A percentile compares a stretch with the other conserved stretches of the same genome.
phyloP scores from a whole-genome alignment of 495 filamentous ascomycete species.

The Bathelium albidoporum region DNA sequence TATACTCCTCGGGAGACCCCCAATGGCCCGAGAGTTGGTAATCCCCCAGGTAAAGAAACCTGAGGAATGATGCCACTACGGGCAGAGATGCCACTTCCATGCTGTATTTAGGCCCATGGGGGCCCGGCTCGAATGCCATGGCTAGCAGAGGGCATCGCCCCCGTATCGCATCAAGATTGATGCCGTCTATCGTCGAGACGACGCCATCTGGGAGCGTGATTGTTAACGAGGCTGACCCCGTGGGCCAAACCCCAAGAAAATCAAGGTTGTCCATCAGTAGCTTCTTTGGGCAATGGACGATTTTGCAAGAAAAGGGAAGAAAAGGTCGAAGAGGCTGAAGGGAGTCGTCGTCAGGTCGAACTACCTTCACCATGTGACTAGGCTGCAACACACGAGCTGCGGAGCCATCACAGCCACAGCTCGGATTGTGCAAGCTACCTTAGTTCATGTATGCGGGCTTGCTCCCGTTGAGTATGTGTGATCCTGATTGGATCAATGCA shows the following conservation, averaged over 20 bases:
- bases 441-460: background rate
- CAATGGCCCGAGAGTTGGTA: constrained; percentile 17
- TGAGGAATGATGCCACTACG: constrained; percentile 23
- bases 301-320: background rate
- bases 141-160: constrained; percentile 22
- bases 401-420: background rate
- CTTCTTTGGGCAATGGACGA: background rate
- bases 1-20: constrained; percentile 9
- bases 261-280: constrained; percentile 8
- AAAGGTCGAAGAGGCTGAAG: background rate
- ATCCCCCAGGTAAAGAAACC: constrained; percentile 24
- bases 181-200: constrained; percentile 13
- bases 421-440: background rate
- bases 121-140: constrained; percentile 19
- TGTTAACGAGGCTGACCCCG: constrained; percentile 18
- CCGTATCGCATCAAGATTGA: constrained; percentile 18
- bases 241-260: constrained; percentile 9
- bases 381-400: background rate
- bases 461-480: background rate
- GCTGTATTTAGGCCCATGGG: constrained; percentile 7
- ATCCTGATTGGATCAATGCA: background rate
- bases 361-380: background rate
- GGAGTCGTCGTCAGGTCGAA: background rate
- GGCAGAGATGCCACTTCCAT: constrained; percentile 18
- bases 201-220: constrained; percentile 15